These are phyloP conservation scores for Boletus coccyginus DNA, from an alignment of 768 basidiomycete genomes.

Conservation along the genomic window DNA sequence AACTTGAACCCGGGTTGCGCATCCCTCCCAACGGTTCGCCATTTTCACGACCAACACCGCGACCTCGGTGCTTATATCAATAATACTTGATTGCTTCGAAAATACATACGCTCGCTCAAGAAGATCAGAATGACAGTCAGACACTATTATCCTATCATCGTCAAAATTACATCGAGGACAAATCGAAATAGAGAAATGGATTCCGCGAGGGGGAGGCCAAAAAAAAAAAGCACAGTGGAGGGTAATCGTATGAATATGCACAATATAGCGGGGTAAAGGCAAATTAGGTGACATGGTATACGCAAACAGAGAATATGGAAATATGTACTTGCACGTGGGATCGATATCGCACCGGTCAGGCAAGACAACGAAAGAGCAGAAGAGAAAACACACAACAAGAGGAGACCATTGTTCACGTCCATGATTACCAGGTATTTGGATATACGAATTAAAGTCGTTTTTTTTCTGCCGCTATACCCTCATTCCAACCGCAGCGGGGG, in stretches of 20 bases:
- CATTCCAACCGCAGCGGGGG: slow-evolving; percentile 50
- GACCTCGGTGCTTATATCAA: too few relatives aligned
- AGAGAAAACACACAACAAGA: neutral
- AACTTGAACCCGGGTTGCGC: too few relatives aligned
- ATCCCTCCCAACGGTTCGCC: too few relatives aligned
- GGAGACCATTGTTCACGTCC: slow-evolving; percentile 24
- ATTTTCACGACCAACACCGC: too few relatives aligned
- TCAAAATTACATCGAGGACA: slow-evolving; percentile 8
- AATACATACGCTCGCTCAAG: slow-evolving; percentile 5
- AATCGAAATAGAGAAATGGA: neutral
- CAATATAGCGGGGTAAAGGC: slow-evolving; percentile 15
- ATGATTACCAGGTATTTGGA: slow-evolving; percentile 25
- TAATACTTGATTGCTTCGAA: neutral
- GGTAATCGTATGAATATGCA: slow-evolving; percentile 20
- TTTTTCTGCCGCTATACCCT: slow-evolving; percentile 32
- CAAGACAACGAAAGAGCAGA: slow-evolving; percentile 1
- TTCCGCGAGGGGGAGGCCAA: neutral
- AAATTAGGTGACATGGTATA: slow-evolving; percentile 28
- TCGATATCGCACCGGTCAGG: neutral
- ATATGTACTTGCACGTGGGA: slow-evolving; percentile 11
- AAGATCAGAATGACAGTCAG: slow-evolving; percentile 17
- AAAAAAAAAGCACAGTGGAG: neutral
- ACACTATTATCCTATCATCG: slow-evolving; percentile 12
- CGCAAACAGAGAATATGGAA: slow-evolving; percentile 8
- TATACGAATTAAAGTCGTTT: slow-evolving; percentile 20